Percentiles rank a stretch among this genome's conserved stretches.
These are phyloP conservation scores for Bolboschoenus planiculmis DNA, from an alignment of 176 grass and related monocot genomes.

Conservation along the genomic window DNA sequence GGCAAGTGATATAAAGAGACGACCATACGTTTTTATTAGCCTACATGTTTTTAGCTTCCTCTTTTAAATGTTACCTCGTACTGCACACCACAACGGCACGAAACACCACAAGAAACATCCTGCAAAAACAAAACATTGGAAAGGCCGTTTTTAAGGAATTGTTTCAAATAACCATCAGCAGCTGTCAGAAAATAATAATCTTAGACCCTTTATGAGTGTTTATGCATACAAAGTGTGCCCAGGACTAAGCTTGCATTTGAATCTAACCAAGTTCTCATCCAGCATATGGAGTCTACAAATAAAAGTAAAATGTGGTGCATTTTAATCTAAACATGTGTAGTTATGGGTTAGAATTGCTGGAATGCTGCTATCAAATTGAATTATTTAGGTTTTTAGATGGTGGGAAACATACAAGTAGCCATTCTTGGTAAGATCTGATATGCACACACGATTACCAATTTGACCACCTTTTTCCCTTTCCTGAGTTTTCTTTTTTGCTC, in stretches of 20 bases:
- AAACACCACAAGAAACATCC: slow-evolving; percentile 42
- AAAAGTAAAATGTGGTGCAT: not conserved
- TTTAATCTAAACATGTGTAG: not conserved
- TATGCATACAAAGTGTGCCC: not conserved
- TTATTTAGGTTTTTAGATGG: not conserved
- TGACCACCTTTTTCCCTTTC: not conserved
- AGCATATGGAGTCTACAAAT: not conserved
- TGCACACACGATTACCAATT: not conserved
- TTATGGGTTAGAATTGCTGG: not conserved
- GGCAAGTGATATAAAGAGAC: not conserved
- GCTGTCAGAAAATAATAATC: too few relatives aligned
- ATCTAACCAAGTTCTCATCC: not conserved
- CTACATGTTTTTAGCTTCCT: slow-evolving; percentile 13
- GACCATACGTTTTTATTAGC: not conserved
- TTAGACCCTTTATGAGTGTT: too few relatives aligned
- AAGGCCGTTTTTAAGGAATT: not conserved
- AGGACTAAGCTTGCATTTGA: too few relatives aligned
- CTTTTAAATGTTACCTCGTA: slow-evolving; percentile 48
- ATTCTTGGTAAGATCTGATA: not conserved
- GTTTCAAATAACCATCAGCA: not conserved
- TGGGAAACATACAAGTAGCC: not conserved
- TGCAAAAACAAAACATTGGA: slow-evolving; percentile 27
- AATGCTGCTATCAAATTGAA: not conserved
- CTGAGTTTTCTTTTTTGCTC: not conserved
- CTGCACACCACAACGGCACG: slow-evolving; percentile 57